A percentile compares a stretch with the other conserved stretches of the same genome.
Evolutionary conservation across 2,329 filamentous ascomycete species (phyloP).

Genomic region (Xylaria sp.): DNA sequence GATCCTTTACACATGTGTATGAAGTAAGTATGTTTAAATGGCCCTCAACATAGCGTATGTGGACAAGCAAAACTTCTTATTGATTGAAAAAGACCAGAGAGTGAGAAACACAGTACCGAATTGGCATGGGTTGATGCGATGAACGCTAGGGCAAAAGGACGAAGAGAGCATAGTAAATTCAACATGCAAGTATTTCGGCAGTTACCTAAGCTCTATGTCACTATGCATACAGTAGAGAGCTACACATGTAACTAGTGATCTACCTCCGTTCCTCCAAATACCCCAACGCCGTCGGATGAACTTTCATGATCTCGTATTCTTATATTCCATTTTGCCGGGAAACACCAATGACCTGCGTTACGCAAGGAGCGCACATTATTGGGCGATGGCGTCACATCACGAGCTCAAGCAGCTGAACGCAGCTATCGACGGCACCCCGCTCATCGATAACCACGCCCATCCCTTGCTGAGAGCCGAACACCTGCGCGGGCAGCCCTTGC

Average conservation of each 20-base stretch:
- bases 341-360: background rate
- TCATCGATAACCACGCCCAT: constrained; percentile 76
- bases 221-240: no score
- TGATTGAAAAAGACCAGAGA: constrained; percentile 21
- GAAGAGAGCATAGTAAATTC: constrained; percentile 26
- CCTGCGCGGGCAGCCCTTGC: constrained; percentile 50
- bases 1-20: no score
- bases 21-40: no score
- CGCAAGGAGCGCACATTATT: no score
- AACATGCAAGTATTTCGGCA: no score
- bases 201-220: no score
- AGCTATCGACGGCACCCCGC: constrained; percentile 58
- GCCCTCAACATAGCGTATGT: constrained; percentile 29
- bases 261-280: no score
- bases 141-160: constrained; percentile 23
- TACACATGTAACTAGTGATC: no score
- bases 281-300: no score
- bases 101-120: no score
- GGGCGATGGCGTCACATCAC: constrained; percentile 19
- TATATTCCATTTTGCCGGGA: no score
- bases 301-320: no score
- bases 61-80: constrained; percentile 39
- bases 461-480: constrained; percentile 61
- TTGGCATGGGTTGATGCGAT: constrained; percentile 22
- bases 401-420: constrained; percentile 21